Evolutionary conservation across 306 rosid genomes (phyloP), one percentile per base, ranked within the genome.

Genomic region (Myrica gale): DNA sequence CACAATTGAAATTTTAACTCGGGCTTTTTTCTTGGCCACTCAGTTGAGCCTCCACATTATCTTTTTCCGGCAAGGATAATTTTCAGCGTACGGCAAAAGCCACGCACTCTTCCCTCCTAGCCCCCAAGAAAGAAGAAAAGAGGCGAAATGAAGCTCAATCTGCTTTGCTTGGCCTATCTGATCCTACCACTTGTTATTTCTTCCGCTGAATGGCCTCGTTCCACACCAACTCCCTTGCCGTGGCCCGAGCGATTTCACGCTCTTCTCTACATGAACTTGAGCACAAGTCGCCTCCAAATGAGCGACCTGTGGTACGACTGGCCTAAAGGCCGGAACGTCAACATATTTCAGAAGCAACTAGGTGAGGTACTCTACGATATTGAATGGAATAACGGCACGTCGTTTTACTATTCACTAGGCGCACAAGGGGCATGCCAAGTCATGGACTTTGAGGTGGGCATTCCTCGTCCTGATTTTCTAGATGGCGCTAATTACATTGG

Each of bases 191-290:
- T 58, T 7, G 50, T 42, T 23, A 41, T 3, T 42, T 43, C 70
- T 65, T 65, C 70, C 3, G 6, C 11, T 3, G 70, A 65, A 17
- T 15, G 20, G 12, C 51, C 73, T 13, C 43, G 4, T 39, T 20
- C 72, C 61, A 80, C 9, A 43, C 87, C 91, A 43, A 65, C 20
- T 8, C 88, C 88, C 0, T 0, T 47, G 4, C 88, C 87, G 12
- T 84, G 91, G 91, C 88, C 91, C 0, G 75, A 80, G 62, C 88
- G 82, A 56, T 87, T 87, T n/a, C 91, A 85, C 46, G 87, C 91
- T 2, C 80, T 84, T 16, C 76, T 84, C 6, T 80, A 20, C 81
- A 82, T 87, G 88, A 87, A 84, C 75, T n/a, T 82, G 44, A 84
- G 48, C 71, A 0, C 1, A 51, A 0, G 72, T 1, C 78, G 23